Conservation (phyloP, 495 filamentous ascomycete species). For the Usnea hakonensis region DNA sequence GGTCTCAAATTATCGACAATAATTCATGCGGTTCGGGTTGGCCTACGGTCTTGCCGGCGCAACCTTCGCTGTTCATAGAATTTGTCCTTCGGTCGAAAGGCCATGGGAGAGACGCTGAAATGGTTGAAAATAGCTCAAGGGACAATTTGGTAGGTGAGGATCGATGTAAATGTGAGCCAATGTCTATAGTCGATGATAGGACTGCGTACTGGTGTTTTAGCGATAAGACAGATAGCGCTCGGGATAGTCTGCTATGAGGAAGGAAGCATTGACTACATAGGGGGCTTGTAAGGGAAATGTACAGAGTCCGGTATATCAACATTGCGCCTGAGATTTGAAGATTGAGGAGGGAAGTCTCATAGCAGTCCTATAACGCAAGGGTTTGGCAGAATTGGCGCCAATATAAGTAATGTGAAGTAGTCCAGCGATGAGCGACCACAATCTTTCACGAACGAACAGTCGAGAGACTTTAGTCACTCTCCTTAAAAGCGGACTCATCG, state of each 20-base stretch:
- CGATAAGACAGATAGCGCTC: background rate
- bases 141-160: background rate
- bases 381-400: background rate
- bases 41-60: background rate
- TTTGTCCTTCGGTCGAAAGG: background rate
- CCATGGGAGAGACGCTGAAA: background rate
- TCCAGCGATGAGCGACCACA: background rate
- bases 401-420: too few relatives aligned
- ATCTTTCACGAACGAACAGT: background rate
- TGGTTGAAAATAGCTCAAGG: background rate
- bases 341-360: background rate
- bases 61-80: background rate
- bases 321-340: background rate
- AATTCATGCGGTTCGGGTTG: constrained; percentile 8
- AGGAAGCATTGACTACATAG: background rate
- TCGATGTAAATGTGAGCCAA: background rate
- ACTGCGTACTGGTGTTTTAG: background rate
- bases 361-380: background rate
- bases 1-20: background rate
- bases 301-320: background rate
- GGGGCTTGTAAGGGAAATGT: background rate
- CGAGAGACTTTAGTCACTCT: background rate
- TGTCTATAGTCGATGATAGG: background rate
- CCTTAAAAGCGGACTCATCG: too few relatives aligned
- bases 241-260: background rate